Base-by-base conservation (phyloP, 1,284 basidiomycete genomes). In the Quambalaria eucalypti region DNA sequence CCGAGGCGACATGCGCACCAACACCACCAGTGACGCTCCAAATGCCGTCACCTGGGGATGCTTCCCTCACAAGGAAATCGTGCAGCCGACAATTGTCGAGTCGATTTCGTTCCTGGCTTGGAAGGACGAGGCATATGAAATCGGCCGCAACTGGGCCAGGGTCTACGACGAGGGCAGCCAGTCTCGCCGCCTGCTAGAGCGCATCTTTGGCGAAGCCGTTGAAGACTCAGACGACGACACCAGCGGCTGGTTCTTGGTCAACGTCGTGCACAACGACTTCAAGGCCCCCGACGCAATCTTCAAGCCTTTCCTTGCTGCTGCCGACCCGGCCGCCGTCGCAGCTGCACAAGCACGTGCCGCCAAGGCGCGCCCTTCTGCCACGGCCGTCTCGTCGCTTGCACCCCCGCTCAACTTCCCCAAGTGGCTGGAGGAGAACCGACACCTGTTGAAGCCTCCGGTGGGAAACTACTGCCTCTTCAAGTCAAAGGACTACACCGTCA, bases 21-120 rank as follows among this genome's bases (percentile, higher is more conserved):
- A 98, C 80, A 90, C 86, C 30, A 84, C 87, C 60, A 86, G 86
- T 1, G 88, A 93, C 31, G 88, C 90, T 7, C 91, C 93, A 36
- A 98, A 97, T 70, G 95, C 95, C 6, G 95, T 99, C 47, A 99
- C 95, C 0, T 99, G 93, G 95, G 95, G 93, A 64, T 90, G 95
- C 5, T 99, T 97, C 82, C 93, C 95, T 7, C 71, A 73, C 57
- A 19, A 90, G 77, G 95, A 98, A 80, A 90, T 98, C 69, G 81
- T 96, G 49, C 95, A 98, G 76, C 92, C 93, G 28, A 99, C 95
- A 21, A 93, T 98, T 63, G 95, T 99, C 30, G 95, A 99, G 65
- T 64, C 64, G 21, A 74, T 74, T 58, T 72, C 69, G 33, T 74
- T 74, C 66, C 55, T 74, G 33, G 72, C 72, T 14, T 74, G 72